phyloP scores from a whole-genome alignment of 2,329 filamentous ascomycete genomes.

The Fusarium metavorans region DNA sequence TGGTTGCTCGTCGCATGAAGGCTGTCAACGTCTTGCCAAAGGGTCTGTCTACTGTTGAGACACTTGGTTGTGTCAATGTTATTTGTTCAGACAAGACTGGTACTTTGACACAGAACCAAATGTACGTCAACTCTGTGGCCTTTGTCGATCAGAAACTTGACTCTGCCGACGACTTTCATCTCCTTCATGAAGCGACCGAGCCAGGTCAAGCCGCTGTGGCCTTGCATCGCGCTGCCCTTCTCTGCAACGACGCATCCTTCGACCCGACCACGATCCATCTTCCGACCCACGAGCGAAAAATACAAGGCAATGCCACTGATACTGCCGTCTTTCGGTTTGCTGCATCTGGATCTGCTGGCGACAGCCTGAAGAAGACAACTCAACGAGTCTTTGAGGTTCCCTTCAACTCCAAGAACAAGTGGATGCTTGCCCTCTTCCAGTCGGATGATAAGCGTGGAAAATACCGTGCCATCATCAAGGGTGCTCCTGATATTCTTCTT shows the following conservation, averaged over 20 bases:
- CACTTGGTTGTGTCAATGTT: conserved; percentile 57
- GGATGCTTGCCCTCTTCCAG: conserved; percentile 57
- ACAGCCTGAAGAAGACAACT: conserved; percentile 30
- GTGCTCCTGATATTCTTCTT: conserved; percentile 64
- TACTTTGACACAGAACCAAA: conserved; percentile 58
- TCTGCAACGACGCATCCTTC: conserved; percentile 59
- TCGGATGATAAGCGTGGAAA: conserved; percentile 39
- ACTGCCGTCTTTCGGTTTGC: conserved; percentile 56
- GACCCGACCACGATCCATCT: conserved; percentile 53
- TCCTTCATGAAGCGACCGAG: not conserved
- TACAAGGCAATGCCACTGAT: conserved; percentile 59
- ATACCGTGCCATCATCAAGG: conserved; percentile 63
- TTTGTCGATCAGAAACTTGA: conserved; percentile 50
- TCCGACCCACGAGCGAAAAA: conserved; percentile 49
- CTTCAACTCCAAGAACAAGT: conserved; percentile 65
- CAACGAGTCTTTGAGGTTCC: conserved; percentile 56
- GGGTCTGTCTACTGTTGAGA: conserved; percentile 56
- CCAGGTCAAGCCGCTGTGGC: not conserved
- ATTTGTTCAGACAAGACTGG: conserved; percentile 59
- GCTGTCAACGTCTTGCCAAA: conserved; percentile 56
- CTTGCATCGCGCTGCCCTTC: conserved; percentile 28
- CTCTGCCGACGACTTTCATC: conserved; percentile 43
- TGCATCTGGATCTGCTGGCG: conserved; percentile 38
- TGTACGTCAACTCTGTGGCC: conserved; percentile 55
- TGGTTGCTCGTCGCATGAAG: conserved; percentile 58